Evolutionary conservation across 352 stramenopile species (phyloP), one percentile per base, ranked within the genome.

Genomic region (Pythium volutum): DNA sequence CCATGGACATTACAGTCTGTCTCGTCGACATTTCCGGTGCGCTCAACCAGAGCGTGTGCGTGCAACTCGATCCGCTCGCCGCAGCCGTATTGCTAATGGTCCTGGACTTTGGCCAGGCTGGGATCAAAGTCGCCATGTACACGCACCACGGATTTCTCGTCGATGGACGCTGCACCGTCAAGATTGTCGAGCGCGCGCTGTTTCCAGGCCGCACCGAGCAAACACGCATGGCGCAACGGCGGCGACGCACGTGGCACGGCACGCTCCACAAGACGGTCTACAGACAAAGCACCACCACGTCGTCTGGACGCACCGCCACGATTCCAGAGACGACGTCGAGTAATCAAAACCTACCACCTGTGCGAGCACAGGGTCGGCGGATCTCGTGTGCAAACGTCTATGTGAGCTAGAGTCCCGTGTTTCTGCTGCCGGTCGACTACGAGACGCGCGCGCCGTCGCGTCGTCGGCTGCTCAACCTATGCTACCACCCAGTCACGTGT

Each of bases 21-120:
- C 51, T 65, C 49, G 25, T 70, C 3, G 62, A 70, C n/a, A 54
- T 70, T 34, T 56, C 49, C 2, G 50, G 62, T 3, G 62, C 55
- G 3, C 56, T 70, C n/a, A 65, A 62, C 55, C 62, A 70, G 51
- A 70, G 55, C 15, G 49, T 65, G 26, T 70, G 62, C 36, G 52
- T 65, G 46, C 56, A 55, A 18, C 18, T 50, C n/a, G 18, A 64
- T n/a, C 57, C 46, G 34, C 3, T 64, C 3, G 31, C 22, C 1
- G 36, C 38, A 1, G 49, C 27, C 1, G 4, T 53, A 14, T 38
- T 65, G 29, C 36, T 65, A n/a, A 66, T 66, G 50, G n/a, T n/a
- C 16, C 50, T 56, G 51, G 59, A 66, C 43, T 42, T 60, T 25
- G 22, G 54, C 0, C 59, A 66, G 31, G 50, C 27, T 5, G 51